Conservation (phyloP, 1,284 basidiomycete genomes). For the Irpex sp. region DNA sequence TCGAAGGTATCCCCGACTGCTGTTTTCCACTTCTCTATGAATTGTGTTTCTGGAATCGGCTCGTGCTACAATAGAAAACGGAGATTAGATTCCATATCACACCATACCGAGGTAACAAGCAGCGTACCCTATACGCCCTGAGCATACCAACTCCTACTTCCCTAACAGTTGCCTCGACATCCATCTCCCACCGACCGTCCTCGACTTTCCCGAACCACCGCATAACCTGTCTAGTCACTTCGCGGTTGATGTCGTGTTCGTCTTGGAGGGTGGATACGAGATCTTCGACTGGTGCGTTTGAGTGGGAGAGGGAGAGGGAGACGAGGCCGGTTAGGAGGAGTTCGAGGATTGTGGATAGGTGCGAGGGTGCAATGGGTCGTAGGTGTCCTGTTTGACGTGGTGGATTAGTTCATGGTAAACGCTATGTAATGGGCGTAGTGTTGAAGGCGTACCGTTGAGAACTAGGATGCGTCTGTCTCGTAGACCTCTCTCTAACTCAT, state of each 20-base stretch:
- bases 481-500: constrained; percentile 63
- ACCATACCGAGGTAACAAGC: not conserved
- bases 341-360: constrained; percentile 70
- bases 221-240: constrained; percentile 68
- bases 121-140: constrained; percentile 53
- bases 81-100: constrained; percentile 6
- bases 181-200: constrained; percentile 61
- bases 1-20: constrained; percentile 76
- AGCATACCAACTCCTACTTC: constrained; percentile 75
- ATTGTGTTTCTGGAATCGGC: constrained; percentile 48
- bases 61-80: constrained; percentile 40
- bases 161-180: constrained; percentile 51
- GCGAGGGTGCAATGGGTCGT: constrained; percentile 61
- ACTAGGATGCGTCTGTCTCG: constrained; percentile 66
- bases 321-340: constrained; percentile 69
- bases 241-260: constrained; percentile 67
- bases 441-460: constrained; percentile 53
- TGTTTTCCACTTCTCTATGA: constrained; percentile 65
- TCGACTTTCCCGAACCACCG: constrained; percentile 70
- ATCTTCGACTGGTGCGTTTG: constrained; percentile 47
- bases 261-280: constrained; percentile 58
- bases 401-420: too few relatives aligned
- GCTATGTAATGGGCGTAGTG: too few relatives aligned
- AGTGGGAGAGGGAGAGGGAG: constrained; percentile 47
- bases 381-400: constrained; percentile 45